Conservation (phyloP, 176 grass and related monocot species). For the Oryza longistaminata region DNA sequence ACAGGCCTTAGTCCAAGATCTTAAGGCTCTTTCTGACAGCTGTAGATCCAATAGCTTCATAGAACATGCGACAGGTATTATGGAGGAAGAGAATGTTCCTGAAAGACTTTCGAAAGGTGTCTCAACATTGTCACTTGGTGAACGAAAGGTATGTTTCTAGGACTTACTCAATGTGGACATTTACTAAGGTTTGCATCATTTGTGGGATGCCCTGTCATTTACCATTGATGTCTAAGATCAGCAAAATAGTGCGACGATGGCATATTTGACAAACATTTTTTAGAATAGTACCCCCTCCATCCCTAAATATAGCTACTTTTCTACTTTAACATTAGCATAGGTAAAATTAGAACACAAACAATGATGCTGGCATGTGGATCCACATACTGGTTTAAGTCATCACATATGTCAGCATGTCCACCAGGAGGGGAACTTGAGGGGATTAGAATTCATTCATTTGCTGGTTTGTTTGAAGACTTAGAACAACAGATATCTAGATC, state of each 20-base stretch:
- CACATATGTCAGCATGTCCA: neutral
- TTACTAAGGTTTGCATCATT: constrained; percentile 2
- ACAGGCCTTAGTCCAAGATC: constrained; percentile 72
- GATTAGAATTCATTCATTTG: neutral
- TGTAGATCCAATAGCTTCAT: constrained; percentile 93
- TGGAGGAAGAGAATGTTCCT: constrained; percentile 87
- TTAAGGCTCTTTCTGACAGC: constrained; percentile 73
- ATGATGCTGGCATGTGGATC: neutral
- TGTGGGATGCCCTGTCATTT: neutral
- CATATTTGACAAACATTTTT: neutral
- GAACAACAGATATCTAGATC: neutral
- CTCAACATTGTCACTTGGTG: constrained; percentile 71
- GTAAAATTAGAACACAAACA: neutral
- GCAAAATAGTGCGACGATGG: neutral
- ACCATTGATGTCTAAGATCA: constrained; percentile 12
- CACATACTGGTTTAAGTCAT: neutral
- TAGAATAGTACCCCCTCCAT: neutral
- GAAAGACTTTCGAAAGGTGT: constrained; percentile 87
- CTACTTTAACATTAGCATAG: neutral
- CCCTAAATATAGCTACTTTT: no score
- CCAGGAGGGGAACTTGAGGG: neutral
- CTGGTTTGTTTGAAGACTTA: neutral
- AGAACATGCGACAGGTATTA: constrained; percentile 89
- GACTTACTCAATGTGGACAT: neutral
- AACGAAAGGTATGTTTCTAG: constrained; percentile 49